Conservation (phyloP, 139 green algal genomes). For the Tetratostichococcus sp. region DNA sequence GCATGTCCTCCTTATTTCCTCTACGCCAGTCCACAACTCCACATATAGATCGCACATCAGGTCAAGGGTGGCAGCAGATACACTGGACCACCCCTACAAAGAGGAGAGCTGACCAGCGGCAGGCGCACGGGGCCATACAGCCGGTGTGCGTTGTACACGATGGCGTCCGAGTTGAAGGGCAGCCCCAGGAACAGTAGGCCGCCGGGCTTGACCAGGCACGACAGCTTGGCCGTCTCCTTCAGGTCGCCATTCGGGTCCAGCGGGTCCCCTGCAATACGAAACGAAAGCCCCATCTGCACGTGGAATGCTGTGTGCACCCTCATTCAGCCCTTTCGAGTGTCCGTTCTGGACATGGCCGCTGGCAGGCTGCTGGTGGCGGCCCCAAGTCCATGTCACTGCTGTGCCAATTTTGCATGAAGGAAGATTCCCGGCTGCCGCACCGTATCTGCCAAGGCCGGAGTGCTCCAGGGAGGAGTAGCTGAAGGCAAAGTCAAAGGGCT, state of each 20-base stretch:
- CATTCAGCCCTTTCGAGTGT: no score
- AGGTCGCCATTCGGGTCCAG: slow-evolving; percentile 5
- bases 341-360: no score
- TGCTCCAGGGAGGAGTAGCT: slow-evolving; percentile 7
- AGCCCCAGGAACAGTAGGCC: background rate
- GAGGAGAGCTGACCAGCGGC: background rate
- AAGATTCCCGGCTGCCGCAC: background rate
- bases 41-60: no score
- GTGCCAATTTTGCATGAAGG: no score
- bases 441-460: slow-evolving; percentile 5
- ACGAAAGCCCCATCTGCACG: no score
- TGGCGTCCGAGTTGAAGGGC: background rate
- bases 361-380: no score
- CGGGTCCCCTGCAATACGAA: background rate
- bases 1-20: no score
- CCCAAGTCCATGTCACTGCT: no score
- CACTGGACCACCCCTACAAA: no score
- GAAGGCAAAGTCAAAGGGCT: background rate
- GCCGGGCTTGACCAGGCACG: background rate
- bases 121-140: background rate
- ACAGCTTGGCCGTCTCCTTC: background rate
- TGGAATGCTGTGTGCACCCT: no score
- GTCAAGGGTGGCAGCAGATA: no score
- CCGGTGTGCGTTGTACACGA: background rate
- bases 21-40: no score